phyloP scores from a whole-genome alignment of 495 filamentous ascomycete genomes.

The Hyaloscypha hepaticicola region DNA sequence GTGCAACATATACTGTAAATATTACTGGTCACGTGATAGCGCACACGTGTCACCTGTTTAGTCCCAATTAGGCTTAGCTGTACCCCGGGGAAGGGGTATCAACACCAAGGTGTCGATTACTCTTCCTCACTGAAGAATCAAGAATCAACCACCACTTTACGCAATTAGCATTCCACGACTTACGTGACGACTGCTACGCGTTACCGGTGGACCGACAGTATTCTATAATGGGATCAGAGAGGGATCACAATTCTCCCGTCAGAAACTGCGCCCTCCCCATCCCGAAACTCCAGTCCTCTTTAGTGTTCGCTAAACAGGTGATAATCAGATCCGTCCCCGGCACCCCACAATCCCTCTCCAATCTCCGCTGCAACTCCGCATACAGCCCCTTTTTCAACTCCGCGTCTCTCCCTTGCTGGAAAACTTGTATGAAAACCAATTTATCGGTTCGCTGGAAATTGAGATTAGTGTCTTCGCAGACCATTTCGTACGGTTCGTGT shows the following conservation, averaged over 20 bases:
- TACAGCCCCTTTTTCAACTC: slow-evolving; percentile 11
- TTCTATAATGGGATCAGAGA: no score
- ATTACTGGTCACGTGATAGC: no score
- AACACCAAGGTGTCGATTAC: no score
- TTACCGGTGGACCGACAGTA: no score
- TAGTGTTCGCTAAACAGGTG: background rate
- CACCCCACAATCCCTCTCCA: slow-evolving; percentile 10
- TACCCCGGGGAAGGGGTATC: no score
- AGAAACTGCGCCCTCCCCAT: slow-evolving; percentile 15
- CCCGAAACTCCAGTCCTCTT: slow-evolving; percentile 16
- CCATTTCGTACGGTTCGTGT: slow-evolving; percentile 14
- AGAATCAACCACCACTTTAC: no score
- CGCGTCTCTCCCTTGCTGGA: slow-evolving; percentile 12
- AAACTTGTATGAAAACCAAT: slow-evolving; percentile 10
- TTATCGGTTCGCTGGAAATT: slow-evolving; percentile 5
- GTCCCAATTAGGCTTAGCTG: no score
- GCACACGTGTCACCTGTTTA: no score
- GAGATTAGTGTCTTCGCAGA: slow-evolving; percentile 17
- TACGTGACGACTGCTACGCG: no score
- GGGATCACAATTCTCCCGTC: slow-evolving; percentile 15
- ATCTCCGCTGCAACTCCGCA: slow-evolving; percentile 1
- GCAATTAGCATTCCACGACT: no score
- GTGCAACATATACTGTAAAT: no score
- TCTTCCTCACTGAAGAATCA: no score
- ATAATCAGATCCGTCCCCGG: slow-evolving; percentile 11